These are phyloP conservation scores for Globisporangium recalcitrans DNA, from an alignment of 352 stramenopile genomes.

Conservation along the genomic window DNA sequence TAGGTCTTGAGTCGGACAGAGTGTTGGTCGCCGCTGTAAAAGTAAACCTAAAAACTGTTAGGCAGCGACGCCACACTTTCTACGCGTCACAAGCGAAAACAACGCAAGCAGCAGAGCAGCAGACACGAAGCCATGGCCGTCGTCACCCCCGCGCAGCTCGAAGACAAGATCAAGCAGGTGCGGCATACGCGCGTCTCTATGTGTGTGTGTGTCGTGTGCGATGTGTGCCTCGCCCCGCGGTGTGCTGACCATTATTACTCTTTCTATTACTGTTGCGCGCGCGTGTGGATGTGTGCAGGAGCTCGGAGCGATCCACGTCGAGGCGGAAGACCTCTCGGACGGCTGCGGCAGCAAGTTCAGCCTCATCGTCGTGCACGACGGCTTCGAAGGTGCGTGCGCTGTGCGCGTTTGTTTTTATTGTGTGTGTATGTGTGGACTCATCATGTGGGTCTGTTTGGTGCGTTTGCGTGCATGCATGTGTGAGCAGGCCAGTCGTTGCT, in stretches of 20 bases:
- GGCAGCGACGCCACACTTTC: background rate
- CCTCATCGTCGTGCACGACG: slow-evolving; percentile 72
- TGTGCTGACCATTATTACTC: background rate
- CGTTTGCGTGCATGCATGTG: background rate
- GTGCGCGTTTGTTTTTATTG: background rate
- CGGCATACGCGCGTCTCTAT: background rate
- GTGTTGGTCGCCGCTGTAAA: no score
- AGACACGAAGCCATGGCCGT: slow-evolving; percentile 28
- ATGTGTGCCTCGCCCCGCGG: background rate
- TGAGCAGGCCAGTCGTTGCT: slow-evolving; percentile 59
- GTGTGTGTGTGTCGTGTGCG: background rate
- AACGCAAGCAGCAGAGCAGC: background rate
- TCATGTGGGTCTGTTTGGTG: background rate
- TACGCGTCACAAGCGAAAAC: slow-evolving; percentile 1
- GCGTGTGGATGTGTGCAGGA: slow-evolving; percentile 22
- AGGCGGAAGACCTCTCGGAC: slow-evolving; percentile 75
- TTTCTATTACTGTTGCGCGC: slow-evolving; percentile 1
- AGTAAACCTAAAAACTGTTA: slow-evolving; percentile 5
- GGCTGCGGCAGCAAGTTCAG: slow-evolving; percentile 83
- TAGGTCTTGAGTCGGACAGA: no score
- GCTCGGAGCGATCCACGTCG: slow-evolving; percentile 58
- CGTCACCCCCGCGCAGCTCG: slow-evolving; percentile 46
- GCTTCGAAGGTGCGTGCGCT: slow-evolving; percentile 54
- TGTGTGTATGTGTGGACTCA: background rate
- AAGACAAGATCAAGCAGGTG: slow-evolving; percentile 49